Evolutionary conservation across 805 yeast species (phyloP), one percentile per base, ranked within the genome.

Genomic region (Starmerella roubikii): DNA sequence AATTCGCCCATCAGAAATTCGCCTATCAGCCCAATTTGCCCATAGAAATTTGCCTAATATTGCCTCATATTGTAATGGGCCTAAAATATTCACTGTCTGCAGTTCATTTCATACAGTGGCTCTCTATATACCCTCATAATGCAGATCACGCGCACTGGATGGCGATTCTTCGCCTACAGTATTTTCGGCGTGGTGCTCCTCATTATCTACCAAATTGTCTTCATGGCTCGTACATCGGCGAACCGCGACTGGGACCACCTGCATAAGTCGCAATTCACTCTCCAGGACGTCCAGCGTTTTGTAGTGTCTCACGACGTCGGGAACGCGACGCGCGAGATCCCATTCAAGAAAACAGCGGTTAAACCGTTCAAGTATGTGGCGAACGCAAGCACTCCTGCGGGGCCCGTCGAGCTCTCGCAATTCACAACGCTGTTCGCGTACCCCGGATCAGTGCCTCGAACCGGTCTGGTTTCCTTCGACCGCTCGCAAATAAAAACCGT

Each of bases 171-270:
- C 17, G 49, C 46, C 7, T 38, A 41, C 29, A 32, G 38, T n/a
- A 13, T 50, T 34, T 15, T 45, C 5, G 54, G 51, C 7, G 22
- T 42, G 20, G 20, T 42, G 6, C 42, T 49, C 3, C 47, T 51
- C 18, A 25, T 46, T 3, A 30, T 49, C n/a, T 51, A 48, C 34
- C 48, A 51, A 34, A 34, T 52, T n/a, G 42, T 52, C 7, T 52
- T 52, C 28, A 42, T 52, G 38, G 49, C 54, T 3, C 49, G 54
- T 16, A 52, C 55, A 15, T 52, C 55, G 10, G 48, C 47, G 9
- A 33, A 31, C 26, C 53, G 55, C 12, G 54, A 52, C 35, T 50
- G 51, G 53, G 44, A 49, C 32, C 55, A 52, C 30, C 30, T 51
- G 10, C 55, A 51, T 30, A 28, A 28, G 19, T 15, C 35, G 30